Percentiles rank a stretch among this genome's conserved stretches.
These are phyloP conservation scores for Scheffersomyces stipitis DNA, from an alignment of 805 yeast genomes.

Conservation along the genomic window DNA sequence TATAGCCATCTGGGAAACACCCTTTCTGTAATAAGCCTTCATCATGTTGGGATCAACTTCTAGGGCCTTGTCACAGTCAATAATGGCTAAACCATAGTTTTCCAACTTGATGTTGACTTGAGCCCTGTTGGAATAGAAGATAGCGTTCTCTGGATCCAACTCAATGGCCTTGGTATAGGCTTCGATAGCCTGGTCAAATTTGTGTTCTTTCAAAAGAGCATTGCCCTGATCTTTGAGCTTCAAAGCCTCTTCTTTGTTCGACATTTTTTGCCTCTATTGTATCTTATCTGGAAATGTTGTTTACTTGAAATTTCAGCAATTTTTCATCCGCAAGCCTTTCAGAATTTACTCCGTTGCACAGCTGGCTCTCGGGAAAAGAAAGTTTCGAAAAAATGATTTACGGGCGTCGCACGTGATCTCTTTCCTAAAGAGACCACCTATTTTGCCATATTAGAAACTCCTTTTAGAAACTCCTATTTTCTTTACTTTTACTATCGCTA, in stretches of 20 bases:
- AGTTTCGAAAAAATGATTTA: too few relatives aligned
- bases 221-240: slow-evolving; percentile 72
- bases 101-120: slow-evolving; percentile 86
- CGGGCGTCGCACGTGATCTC: too few relatives aligned
- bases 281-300: too few relatives aligned
- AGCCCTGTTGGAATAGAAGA: slow-evolving; percentile 80
- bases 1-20: slow-evolving; percentile 75
- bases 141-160: slow-evolving; percentile 55
- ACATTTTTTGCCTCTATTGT: neutral
- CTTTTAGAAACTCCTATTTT: too few relatives aligned
- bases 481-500: too few relatives aligned
- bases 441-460: too few relatives aligned
- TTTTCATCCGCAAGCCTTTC: too few relatives aligned
- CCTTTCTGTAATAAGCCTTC: slow-evolving; percentile 86
- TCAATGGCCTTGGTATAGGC: slow-evolving; percentile 75
- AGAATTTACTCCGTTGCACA: too few relatives aligned
- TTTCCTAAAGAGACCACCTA: too few relatives aligned
- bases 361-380: too few relatives aligned
- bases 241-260: slow-evolving; percentile 38
- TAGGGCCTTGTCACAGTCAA: slow-evolving; percentile 75
- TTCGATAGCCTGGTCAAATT: slow-evolving; percentile 63
- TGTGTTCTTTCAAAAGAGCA: slow-evolving; percentile 61
- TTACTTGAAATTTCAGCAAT: too few relatives aligned
- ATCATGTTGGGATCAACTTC: slow-evolving; percentile 62
- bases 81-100: slow-evolving; percentile 79